Evolutionary conservation across 179 eudicot genomes (phyloP), one percentile per base, ranked within the genome.

Genomic region (Amaranthus tricolor): DNA sequence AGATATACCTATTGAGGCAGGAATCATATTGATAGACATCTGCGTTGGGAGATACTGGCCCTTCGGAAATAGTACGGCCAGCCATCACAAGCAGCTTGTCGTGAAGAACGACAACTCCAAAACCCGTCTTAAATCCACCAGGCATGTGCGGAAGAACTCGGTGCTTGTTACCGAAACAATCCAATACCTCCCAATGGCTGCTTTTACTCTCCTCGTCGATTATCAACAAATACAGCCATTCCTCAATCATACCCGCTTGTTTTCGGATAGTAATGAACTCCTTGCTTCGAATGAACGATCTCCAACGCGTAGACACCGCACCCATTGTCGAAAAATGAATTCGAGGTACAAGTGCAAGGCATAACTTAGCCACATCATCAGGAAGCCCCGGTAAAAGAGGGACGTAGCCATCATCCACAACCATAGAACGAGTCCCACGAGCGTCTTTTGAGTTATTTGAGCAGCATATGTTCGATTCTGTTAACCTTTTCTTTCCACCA

Each of bases 21-120:
- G 98, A 85, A 81, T 94, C 97, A 78, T 89, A 94, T 75, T 92
- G 92, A 83, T 88, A 90, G 66, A 94, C 90, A 70, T 92, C 92
- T 6, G 90, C 77, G 9, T 93, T 85, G 75, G 87, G 87, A 77
- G 81, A 76, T 56, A 80, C 79, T 12, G 76, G 71, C 31, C 91
- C 96, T 63, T 80, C 91, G 17, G 76, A 77, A 56, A 84, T 74
- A 31, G 89, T 77, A 79, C 84, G 82, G 47, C 98, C 98, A 58
- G 91, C 98, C 66, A 90, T 82, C 65, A 94, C 90, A 48, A 92
- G 75, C 85, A 94, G 90, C 87, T 92, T 94, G 65, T 94, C 98
- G 49, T 92, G 83, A 74, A 89, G 82, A 77, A 81, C 94, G 49
- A 85, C 96, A 67, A 92, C 89, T 11, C 92, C 94, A 73, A 85